Base-by-base conservation (phyloP, 2,329 filamentous ascomycete species). In the Fulvia fulva region DNA sequence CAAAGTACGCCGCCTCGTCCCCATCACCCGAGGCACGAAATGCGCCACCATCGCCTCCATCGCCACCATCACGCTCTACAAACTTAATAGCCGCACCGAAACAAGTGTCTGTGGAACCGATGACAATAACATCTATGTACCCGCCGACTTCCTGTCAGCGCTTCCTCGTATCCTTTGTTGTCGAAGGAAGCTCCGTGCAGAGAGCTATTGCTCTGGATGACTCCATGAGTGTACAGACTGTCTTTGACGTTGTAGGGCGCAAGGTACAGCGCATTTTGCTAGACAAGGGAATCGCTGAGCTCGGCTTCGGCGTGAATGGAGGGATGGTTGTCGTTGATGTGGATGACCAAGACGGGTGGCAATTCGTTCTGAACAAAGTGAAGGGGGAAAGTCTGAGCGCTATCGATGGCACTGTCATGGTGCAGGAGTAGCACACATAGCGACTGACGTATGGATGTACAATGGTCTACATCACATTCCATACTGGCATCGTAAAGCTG, bases 301-400 rank as follows among this genome's bases (percentile, higher is more conserved):
- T 51, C 1, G 26, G 19, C 6, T 23, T 55, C 12, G 5, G 21
- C 2, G 32, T 47, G 25, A n/a, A n/a, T 8, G 50, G 37, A n/a
- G 46, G 25, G 25, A 22, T 26, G 1, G 34, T 59, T 9, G 34
- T 51, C n/a, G 21, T 59, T 11, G 57, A 59, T 9, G 19, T 46
- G 2, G 57, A 49, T 12, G 49, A 56, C 22, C 19, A 46, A 5
- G 53, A 53, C 25, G 57, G n/a, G 2, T 59, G 53, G 53, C 49
- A 56, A n/a, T 43, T 23, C 16, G 49, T 52, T 4, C 12, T 56
- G 14, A 32, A 32, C 1, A 21, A 52, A 37, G 47, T 41, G 1
- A 45, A 53, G n/a, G 21, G 45, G 21, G n/a, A 44, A n/a, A 16
- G n/a, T 22, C n/a, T n/a, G n/a, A n/a, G n/a, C n/a, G n/a, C n/a